Conservation (phyloP, 352 stramenopile genomes). For the Pythium coloratum region DNA sequence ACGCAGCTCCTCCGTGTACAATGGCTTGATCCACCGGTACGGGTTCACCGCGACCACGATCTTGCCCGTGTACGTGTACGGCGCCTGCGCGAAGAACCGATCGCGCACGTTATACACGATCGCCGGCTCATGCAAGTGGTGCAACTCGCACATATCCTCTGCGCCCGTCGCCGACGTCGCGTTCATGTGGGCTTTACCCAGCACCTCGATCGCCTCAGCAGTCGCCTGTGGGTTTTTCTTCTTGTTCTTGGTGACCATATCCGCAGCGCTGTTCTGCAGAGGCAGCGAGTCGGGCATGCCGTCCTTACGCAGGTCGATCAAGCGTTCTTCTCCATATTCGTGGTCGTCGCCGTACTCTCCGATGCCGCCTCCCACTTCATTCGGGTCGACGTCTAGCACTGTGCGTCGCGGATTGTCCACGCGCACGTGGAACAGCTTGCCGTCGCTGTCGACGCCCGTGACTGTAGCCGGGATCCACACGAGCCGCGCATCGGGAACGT, state of each 20-base stretch:
- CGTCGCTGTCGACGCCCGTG: conserved; percentile 52
- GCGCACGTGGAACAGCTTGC: conserved; percentile 70
- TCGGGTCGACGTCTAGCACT: conserved; percentile 23
- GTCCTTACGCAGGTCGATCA: conserved; percentile 67
- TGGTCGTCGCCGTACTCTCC: conserved; percentile 24
- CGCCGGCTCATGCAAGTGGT: conserved; percentile 88
- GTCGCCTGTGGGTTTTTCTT: conserved; percentile 24
- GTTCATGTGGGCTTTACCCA: conserved; percentile 31
- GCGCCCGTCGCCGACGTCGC: conserved; percentile 41
- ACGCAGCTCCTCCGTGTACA: conserved; percentile 82
- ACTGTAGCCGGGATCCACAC: conserved; percentile 84
- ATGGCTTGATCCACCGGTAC: conserved; percentile 88
- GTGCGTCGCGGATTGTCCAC: conserved; percentile 35
- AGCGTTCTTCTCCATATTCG: conserved; percentile 41
- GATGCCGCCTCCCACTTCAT: conserved; percentile 26
- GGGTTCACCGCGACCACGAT: conserved; percentile 97
- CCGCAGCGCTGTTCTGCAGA: conserved; percentile 58
- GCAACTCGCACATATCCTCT: conserved; percentile 85
- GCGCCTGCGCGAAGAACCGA: conserved; percentile 81
- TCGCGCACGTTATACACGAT: conserved; percentile 92
- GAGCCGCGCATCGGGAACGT: conserved; percentile 76
- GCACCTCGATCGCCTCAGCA: conserved; percentile 20
- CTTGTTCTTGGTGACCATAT: conserved; percentile 25
- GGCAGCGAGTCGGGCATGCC: conserved; percentile 78
- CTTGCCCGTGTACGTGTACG: conserved; percentile 97